These are phyloP conservation scores for Citeromyces hawaiiensis DNA, from an alignment of 1,139 yeast species.

Conservation along the genomic window DNA sequence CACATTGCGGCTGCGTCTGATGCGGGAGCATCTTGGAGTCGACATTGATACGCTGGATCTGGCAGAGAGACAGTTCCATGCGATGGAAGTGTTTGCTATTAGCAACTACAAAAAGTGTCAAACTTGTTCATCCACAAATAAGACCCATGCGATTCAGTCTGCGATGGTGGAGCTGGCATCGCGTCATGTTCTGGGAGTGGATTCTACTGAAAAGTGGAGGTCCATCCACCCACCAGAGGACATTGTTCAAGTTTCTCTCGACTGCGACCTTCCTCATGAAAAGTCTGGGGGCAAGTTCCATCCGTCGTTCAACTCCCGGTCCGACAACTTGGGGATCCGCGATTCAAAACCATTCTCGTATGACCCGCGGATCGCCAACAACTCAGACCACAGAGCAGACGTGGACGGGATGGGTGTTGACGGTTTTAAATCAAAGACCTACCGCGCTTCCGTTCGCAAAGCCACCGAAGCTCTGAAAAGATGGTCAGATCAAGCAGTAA, in stretches of 20 bases:
- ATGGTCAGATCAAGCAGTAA: constrained; percentile 36
- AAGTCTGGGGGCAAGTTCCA: constrained; percentile 18
- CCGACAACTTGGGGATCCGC: constrained; percentile 75
- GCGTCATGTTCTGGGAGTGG: constrained; percentile 42
- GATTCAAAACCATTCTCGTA: constrained; percentile 72
- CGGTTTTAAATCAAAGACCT: constrained; percentile 21
- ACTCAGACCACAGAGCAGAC: constrained; percentile 48
- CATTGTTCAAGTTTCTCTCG: background rate
- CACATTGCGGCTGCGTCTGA: constrained; percentile 73
- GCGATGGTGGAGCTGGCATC: constrained; percentile 68
- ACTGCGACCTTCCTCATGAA: constrained; percentile 5
- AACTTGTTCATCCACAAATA: constrained; percentile 23
- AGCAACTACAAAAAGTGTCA: constrained; percentile 28
- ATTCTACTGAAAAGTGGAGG: constrained; percentile 16
- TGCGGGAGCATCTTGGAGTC: constrained; percentile 95
- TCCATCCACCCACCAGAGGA: constrained; percentile 1
- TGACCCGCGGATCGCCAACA: constrained; percentile 70
- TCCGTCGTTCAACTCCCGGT: constrained; percentile 72
- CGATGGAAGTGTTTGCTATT: constrained; percentile 44
- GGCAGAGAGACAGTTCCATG: constrained; percentile 62
- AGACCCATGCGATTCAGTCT: constrained; percentile 27
- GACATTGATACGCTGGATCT: constrained; percentile 80
- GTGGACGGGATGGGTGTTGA: constrained; percentile 93
- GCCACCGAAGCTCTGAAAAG: constrained; percentile 40
- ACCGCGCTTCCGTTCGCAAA: constrained; percentile 34